Evolutionary conservation across 805 yeast species (phyloP).

Genomic region (Sungouiozyma intestinalis): DNA sequence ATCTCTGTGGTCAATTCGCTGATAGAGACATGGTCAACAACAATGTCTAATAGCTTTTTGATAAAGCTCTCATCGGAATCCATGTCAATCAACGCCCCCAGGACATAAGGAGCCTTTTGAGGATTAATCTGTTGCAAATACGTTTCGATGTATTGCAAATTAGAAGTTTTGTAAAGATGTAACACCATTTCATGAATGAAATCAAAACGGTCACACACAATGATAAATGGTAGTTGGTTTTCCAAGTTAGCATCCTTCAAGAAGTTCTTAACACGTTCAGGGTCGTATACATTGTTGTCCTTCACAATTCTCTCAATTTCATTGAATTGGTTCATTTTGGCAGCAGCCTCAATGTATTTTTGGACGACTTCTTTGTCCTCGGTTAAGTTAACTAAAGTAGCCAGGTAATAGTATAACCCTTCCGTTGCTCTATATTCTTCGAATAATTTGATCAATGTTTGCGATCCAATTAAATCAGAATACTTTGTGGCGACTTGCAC

Average conservation of each 20-base stretch:
- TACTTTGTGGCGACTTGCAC: constrained; percentile 96
- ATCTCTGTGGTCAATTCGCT: constrained; percentile 85
- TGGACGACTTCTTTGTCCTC: constrained; percentile 92
- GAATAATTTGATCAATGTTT: constrained; percentile 74
- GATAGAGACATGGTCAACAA: constrained; percentile 89
- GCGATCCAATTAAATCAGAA: constrained; percentile 85
- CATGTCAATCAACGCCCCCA: constrained; percentile 92
- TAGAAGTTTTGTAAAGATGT: constrained; percentile 90
- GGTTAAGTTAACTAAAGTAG: constrained; percentile 85
- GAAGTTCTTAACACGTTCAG: constrained; percentile 95
- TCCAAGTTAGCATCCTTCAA: constrained; percentile 88
- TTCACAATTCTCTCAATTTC: constrained; percentile 95
- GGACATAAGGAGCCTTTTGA: constrained; percentile 87
- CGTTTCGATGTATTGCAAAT: constrained; percentile 92
- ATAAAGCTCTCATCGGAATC: constrained; percentile 92
- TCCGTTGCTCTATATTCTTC: constrained; percentile 89
- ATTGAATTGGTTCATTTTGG: constrained; percentile 76
- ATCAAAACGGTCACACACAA: constrained; percentile 87
- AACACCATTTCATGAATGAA: constrained; percentile 89
- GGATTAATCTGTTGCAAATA: constrained; percentile 98
- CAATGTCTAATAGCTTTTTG: constrained; percentile 69
- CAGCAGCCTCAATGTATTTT: constrained; percentile 92
- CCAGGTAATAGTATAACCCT: constrained; percentile 89
- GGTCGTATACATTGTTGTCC: constrained; percentile 88
- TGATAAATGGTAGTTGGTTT: constrained; percentile 91